phyloP scores from a whole-genome alignment of 2,329 filamentous ascomycete genomes.

The Alternaria sp. region DNA sequence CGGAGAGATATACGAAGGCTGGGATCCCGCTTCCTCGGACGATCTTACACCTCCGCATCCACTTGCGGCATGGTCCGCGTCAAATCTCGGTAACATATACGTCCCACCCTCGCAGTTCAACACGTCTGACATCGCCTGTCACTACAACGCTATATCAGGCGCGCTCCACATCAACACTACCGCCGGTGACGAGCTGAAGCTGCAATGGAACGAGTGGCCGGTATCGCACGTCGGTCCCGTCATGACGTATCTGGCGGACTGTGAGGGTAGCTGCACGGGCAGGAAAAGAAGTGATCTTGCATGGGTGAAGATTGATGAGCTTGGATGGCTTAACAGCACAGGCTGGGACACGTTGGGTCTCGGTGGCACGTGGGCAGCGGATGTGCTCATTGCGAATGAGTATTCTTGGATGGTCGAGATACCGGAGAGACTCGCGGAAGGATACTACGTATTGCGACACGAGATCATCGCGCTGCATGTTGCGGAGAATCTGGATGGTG shows the following conservation, averaged over 20 bases:
- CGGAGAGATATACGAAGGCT: constrained; percentile 27
- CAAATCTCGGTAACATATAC: constrained; percentile 35
- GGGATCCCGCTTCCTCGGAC: constrained; percentile 25
- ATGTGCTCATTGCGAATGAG: constrained; percentile 50
- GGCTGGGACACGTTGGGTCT: constrained; percentile 17
- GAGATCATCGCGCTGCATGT: constrained; percentile 59
- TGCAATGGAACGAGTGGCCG: constrained; percentile 60
- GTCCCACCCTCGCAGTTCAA: constrained; percentile 31
- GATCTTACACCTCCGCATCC: constrained; percentile 2
- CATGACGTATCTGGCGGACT: constrained; percentile 40
- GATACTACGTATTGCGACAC: constrained; percentile 61
- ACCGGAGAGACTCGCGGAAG: constrained; percentile 49
- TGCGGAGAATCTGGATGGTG: constrained; percentile 51
- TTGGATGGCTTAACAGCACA: constrained; percentile 37
- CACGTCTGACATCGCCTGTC: constrained; percentile 61
- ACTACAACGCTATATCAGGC: constrained; percentile 61
- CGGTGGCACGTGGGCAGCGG: constrained; percentile 40
- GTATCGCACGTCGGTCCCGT: constrained; percentile 43
- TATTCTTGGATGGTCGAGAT: constrained; percentile 54
- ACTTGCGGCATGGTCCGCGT: constrained; percentile 32
- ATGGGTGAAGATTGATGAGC: constrained; percentile 44
- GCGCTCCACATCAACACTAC: constrained; percentile 59
- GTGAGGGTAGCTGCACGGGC: constrained; percentile 30
- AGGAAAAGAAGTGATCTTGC: constrained; percentile 24
- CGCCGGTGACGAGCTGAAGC: constrained; percentile 61